These are phyloP conservation scores for Podila minutissima DNA, from an alignment of 192 early-diverging fungal genomes.

Conservation along the genomic window DNA sequence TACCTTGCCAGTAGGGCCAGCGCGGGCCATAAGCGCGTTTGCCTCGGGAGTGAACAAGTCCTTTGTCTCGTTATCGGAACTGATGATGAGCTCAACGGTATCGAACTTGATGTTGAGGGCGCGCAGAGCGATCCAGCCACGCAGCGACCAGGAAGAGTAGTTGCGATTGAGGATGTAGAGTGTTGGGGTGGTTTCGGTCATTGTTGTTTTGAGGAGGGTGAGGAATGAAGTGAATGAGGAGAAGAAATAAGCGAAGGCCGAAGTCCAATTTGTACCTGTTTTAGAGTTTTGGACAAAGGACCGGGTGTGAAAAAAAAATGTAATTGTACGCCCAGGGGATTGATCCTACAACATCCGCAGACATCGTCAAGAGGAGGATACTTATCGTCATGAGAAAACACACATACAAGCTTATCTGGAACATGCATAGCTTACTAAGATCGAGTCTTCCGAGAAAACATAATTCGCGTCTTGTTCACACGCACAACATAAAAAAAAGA, in stretches of 20 bases:
- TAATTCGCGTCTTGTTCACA: too few species aligned
- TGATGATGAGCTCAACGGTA: neutral
- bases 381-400: too few species aligned
- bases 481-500: too few species aligned
- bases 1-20: conserved; percentile 47
- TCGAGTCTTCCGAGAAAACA: too few species aligned
- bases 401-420: too few species aligned
- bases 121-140: conserved; percentile 43
- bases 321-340: too few species aligned
- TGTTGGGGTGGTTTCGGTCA: neutral
- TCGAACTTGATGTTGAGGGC: conserved; percentile 27
- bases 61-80: conserved; percentile 11
- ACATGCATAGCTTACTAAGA: too few species aligned
- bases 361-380: too few species aligned
- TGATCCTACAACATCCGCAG: too few species aligned
- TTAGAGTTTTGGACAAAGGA: too few species aligned
- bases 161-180: neutral
- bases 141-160: conserved; percentile 54
- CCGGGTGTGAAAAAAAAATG: too few species aligned
- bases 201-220: neutral
- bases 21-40: conserved; percentile 17
- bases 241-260: neutral
- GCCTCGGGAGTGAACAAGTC: conserved; percentile 21
- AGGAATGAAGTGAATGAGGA: neutral
- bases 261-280: neutral